Base-by-base conservation (phyloP, 73 alveolate species). In the Paraurostyla sp. region DNA sequence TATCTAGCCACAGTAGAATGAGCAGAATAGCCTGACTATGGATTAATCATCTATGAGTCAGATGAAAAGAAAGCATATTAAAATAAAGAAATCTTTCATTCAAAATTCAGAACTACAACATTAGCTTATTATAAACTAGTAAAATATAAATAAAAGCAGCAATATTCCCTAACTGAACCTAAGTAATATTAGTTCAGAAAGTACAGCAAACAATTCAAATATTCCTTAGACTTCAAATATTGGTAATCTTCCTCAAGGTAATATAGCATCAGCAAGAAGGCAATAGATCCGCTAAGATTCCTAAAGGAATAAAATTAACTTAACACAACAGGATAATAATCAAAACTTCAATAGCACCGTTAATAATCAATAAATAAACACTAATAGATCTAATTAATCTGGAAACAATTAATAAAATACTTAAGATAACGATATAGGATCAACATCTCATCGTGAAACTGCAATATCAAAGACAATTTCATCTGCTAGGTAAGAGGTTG, bases 401-500 rank as follows among this genome's bases (percentile, higher is more conserved):
- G n/a, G n/a, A 13, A 73, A 73, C 40, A 73, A 73, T 38, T 6
- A 32, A 27, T 45, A 45, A 20, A 46, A 22, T 48, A n/a, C n/a
- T n/a, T n/a, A n/a, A n/a, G 86, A 45, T 43, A 23, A 43, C 11
- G 86, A 73, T 0, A 73, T 11, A 43, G 51, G 86, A 3, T 48
- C 40, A 36, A 65, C 4, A 20, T 65, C 82, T 22, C 58, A 73
- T 18, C 42, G 86, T 45, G 65, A 73, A 73, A 48, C 86, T 7
- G 71, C 86, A 11, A 73, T 73, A 32, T 73, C 86, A 6, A 73
- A 73, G 27, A 73, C 86, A 13, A 48, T 73, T 6, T 73, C 65
- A 45, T 73, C 86, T 25, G 86, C 86, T 48, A 42, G 86, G n/a
- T 23, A 73, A 25, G 86, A 73, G 41, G 49, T 49, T 6, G 65